phyloP scores from a whole-genome alignment of 1,139 yeast genomes.

The Debaryomyces nepalensis region DNA sequence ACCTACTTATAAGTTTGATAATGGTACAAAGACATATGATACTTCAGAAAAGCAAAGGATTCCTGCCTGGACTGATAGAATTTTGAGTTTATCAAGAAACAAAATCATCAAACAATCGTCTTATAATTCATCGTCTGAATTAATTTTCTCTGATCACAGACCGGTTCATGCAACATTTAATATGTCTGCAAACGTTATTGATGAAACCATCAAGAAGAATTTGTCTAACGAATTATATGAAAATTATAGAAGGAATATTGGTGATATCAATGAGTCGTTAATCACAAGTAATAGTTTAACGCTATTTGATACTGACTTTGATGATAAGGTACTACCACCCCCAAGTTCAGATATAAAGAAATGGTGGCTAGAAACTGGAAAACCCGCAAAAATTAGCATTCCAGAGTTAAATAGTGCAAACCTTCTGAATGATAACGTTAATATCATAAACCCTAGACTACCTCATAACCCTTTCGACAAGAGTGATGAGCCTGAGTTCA shows the following conservation, averaged over 20 bases:
- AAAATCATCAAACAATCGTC: constrained; percentile 62
- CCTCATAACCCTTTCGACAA: constrained; percentile 72
- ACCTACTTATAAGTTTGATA: constrained; percentile 94
- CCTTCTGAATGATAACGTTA: constrained; percentile 35
- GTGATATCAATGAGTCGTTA: constrained; percentile 48
- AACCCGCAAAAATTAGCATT: constrained; percentile 68
- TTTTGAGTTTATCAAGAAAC: constrained; percentile 52
- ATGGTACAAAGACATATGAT: constrained; percentile 77
- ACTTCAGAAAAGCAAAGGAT: constrained; percentile 89
- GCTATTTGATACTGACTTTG: constrained; percentile 32
- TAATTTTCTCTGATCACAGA: constrained; percentile 87
- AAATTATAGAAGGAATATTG: constrained; percentile 50
- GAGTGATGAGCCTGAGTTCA: constrained; percentile 41
- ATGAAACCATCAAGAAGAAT: constrained; percentile 62
- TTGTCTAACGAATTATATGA: constrained; percentile 66
- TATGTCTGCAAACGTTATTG: constrained; percentile 69
- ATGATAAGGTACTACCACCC: constrained; percentile 63
- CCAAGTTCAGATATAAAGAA: constrained; percentile 82
- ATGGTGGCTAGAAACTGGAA: constrained; percentile 92
- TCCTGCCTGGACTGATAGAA: constrained; percentile 97
- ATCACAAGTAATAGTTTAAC: constrained; percentile 34
- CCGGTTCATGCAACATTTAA: constrained; percentile 85
- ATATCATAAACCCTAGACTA: constrained; percentile 65
- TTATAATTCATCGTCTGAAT: constrained; percentile 64
- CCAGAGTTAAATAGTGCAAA: constrained; percentile 41